phyloP scores from a whole-genome alignment of 352 stramenopile species.

The Blastocystis sp. region DNA sequence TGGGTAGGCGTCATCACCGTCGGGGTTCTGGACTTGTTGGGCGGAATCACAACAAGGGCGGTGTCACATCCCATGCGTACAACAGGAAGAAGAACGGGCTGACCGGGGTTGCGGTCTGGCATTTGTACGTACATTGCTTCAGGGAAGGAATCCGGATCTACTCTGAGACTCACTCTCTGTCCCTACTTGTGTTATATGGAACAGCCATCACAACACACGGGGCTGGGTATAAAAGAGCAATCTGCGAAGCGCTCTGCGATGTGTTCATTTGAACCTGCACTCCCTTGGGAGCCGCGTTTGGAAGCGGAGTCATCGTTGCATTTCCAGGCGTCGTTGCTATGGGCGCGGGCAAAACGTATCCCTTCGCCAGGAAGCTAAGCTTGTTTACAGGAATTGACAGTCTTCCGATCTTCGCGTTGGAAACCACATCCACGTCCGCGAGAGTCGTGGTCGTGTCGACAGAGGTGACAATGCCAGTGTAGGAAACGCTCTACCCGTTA shows the following conservation, averaged over 20 bases:
- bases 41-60: constrained; percentile 44
- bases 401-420: background rate
- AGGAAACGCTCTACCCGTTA: constrained; percentile 9
- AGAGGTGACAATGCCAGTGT: constrained; percentile 13
- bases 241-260: constrained; percentile 27
- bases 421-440: constrained; percentile 1
- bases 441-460: background rate
- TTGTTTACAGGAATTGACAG: constrained; percentile 34
- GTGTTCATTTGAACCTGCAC: background rate
- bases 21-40: background rate
- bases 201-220: constrained; percentile 56
- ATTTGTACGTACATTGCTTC: constrained; percentile 56
- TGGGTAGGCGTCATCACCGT: background rate
- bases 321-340: background rate
- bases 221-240: constrained; percentile 47
- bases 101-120: background rate
- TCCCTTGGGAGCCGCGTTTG: background rate
- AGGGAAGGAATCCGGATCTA: constrained; percentile 55
- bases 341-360: background rate
- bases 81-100: constrained; percentile 44
- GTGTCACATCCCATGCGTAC: constrained; percentile 55
- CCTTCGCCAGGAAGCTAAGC: constrained; percentile 48
- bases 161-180: background rate
- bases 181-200: constrained; percentile 36
- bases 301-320: background rate